Base-by-base conservation (phyloP, 129 eudicot species). In the Mikania micrantha region DNA sequence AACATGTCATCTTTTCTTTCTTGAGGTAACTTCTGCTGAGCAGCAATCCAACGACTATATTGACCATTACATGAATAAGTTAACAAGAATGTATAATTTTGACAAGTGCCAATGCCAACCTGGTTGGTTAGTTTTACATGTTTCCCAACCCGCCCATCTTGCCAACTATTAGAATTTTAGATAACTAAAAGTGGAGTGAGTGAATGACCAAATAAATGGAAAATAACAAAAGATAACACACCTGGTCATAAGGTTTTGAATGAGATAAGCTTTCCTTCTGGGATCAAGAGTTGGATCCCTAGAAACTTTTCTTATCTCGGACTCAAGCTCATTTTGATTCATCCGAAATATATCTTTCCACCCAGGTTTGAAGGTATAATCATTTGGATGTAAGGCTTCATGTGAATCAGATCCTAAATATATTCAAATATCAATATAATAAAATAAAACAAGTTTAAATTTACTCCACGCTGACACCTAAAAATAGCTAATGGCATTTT, bases 171-270 rank as follows among this genome's bases (percentile, higher is more conserved):
- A n/a, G 15, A 59, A 8, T n/a, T 59, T 22, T 44, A n/a, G 5
- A 44, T 28, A 38, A 16, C 16, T n/a, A 9, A 5, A 15, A 27
- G 9, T 40, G 50, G 59, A 48, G 54, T 25, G 13, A 56, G 9
- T 4, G 13, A 56, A 4, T 56, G 13, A 56, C 19, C 9, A 27
- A 56, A 4, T 56, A 28, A 6, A 12, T 4, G 19, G 28, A 13
- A 24, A 56, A 25, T 27, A 56, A 56, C 36, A 13, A 31, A 36
- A 52, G 32, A 56, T 20, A 76, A 71, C 74, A 63, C 77, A 93
- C 99, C 99, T 94, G 73, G 99, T 94, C 96, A 94, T 85, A 59
- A 94, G 95, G 68, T 94, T 94, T 71, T 94, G 99, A 67, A 86
- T 84, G 47, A 94, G 96, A 79, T 94, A 94, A n/a, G 78, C 96